A percentile compares a stretch with the other conserved stretches of the same genome.
Conservation (phyloP, 2,329 filamentous ascomycete genomes). For the Cadophora malorum region DNA sequence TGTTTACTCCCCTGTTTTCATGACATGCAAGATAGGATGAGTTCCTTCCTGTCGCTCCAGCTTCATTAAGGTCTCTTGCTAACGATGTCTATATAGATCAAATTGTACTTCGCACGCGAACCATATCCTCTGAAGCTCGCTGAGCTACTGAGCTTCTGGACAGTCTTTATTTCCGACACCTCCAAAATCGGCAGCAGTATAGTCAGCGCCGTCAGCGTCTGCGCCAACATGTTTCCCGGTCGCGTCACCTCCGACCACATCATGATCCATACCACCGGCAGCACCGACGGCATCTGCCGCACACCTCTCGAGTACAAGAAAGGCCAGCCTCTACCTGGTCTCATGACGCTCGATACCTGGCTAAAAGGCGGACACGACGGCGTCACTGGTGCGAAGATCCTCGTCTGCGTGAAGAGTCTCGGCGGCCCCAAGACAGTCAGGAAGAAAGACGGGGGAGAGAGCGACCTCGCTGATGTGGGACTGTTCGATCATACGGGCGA, state of each 20-base stretch:
- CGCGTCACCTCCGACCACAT: conserved; percentile 60
- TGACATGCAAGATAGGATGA: too few species aligned
- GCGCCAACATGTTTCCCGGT: conserved; percentile 64
- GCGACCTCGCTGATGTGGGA: conserved; percentile 55
- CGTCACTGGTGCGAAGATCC: conserved; percentile 54
- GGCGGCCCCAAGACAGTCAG: conserved; percentile 58
- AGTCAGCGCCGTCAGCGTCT: conserved; percentile 47
- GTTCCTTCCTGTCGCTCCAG: too few species aligned
- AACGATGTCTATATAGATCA: conserved; percentile 49
- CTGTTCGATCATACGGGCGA: conserved; percentile 65
- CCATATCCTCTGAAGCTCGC: conserved; percentile 56
- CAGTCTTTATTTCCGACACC: conserved; percentile 57
- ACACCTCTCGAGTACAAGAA: conserved; percentile 53
- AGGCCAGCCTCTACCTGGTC: conserved; percentile 48
- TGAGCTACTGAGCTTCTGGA: conserved; percentile 62
- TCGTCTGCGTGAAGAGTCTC: conserved; percentile 64
- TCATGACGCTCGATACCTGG: conserved; percentile 64
- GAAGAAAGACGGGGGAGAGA: conserved; percentile 50
- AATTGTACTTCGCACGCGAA: conserved; percentile 55
- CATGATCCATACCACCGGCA: conserved; percentile 57
- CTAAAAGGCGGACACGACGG: conserved; percentile 59
- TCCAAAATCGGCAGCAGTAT: conserved; percentile 52
- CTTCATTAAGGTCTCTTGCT: background rate
- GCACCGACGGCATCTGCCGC: conserved; percentile 52
- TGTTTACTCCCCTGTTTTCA: conserved; percentile 26